Base-by-base conservation (phyloP, 148 eudicot genomes). In the Silene uniflora region DNA sequence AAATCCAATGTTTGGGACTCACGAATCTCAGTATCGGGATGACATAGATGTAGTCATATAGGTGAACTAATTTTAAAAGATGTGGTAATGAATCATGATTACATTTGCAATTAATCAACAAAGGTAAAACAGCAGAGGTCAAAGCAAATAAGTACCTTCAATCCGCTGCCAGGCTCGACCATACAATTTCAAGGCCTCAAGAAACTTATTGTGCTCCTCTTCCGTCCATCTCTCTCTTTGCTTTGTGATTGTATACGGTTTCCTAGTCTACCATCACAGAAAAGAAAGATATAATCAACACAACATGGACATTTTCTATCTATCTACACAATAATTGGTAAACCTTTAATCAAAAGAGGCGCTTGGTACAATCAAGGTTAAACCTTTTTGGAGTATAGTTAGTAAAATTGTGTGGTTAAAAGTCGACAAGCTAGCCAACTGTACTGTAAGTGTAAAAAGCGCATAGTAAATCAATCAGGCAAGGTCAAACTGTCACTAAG, bases 151-250 rank as follows among this genome's bases (percentile, higher is more conserved):
- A 63, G 27, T 47, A 96, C 99, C 99, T 96, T 96, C 99, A 49
- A 96, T 96, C 17, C 94, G 91, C 84, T 96, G 99, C 99, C 99
- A 96, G 75, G 99, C 98, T 79, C 99, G 94, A 35, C 99, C 99
- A 82, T 96, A 81, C 67, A 96, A 92, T 81, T 96, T 96, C 84
- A 96, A 82, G 76, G 98, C 99, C 84, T 96, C 99, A 2, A 96
- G 82, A 74, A 96, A 96, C 88, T 86, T 88, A 76, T 85, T 91
- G 80, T 96, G 99, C 85, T 96, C 99, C 83, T 92, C 99, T 73
- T 92, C 97, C 10, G 98, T 88, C 99, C 99, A 96, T 87, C 98
- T 83, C 84, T 96, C 99, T 0, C 99, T 94, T 79, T 92, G 99
- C 86, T 96, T 96, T 3, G 98, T 96, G 62, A 96, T 96, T 17